Conservation (phyloP, 2,329 filamentous ascomycete genomes). For the Pestalotiopsis sp. region DNA sequence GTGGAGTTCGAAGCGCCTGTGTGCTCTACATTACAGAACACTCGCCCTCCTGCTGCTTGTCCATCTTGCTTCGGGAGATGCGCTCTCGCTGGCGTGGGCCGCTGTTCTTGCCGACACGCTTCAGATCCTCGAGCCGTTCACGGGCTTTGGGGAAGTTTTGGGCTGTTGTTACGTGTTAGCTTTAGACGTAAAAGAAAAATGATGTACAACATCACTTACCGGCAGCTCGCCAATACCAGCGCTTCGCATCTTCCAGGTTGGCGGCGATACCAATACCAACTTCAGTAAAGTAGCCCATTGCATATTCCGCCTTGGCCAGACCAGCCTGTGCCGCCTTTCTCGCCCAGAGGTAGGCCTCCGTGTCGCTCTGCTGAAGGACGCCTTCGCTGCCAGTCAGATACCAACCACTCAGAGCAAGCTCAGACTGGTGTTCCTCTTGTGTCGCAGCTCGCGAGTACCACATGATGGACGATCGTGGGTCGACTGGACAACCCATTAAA, state of each 20-base stretch:
- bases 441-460: slow-evolving; percentile 93
- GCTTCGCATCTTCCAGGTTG: slow-evolving; percentile 91
- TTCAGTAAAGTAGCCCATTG: slow-evolving; percentile 97
- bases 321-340: slow-evolving; percentile 88
- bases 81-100: slow-evolving; percentile 74
- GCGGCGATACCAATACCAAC: slow-evolving; percentile 86
- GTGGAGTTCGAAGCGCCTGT: slow-evolving; percentile 15
- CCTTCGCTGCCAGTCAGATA: slow-evolving; percentile 91
- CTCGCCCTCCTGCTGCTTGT: slow-evolving; percentile 85
- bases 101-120: slow-evolving; percentile 72
- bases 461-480: slow-evolving; percentile 82
- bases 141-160: slow-evolving; percentile 94
- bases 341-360: slow-evolving; percentile 96
- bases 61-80: slow-evolving; percentile 79
- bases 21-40: slow-evolving; percentile 75
- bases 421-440: slow-evolving; percentile 92
- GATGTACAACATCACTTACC: slow-evolving; percentile 63
- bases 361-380: slow-evolving; percentile 88
- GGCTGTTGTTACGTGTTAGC: slow-evolving; percentile 56
- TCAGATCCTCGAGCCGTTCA: slow-evolving; percentile 89
- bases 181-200: slow-evolving; percentile 10
- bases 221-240: slow-evolving; percentile 97
- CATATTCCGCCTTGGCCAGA: slow-evolving; percentile 92
- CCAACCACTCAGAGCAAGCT: slow-evolving; percentile 85
- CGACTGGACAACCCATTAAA: slow-evolving; percentile 77